Percentiles rank a stretch among this genome's conserved stretches.
These are phyloP conservation scores for Glaciozyma martinii DNA, from an alignment of 768 basidiomycete genomes.

Conservation along the genomic window DNA sequence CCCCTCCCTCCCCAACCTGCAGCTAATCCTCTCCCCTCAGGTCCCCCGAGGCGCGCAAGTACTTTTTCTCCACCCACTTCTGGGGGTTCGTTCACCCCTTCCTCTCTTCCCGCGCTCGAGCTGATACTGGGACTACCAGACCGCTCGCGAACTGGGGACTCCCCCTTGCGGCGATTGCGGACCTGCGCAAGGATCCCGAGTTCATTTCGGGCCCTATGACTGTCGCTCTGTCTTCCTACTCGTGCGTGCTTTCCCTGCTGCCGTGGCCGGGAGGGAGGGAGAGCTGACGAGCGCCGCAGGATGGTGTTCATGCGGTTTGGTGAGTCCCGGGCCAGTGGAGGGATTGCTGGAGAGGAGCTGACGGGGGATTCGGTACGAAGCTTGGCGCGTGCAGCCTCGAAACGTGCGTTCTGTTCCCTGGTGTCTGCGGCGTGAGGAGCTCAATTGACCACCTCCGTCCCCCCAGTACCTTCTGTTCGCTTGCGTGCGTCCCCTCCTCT, in stretches of 20 bases:
- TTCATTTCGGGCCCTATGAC: slow-evolving; percentile 97
- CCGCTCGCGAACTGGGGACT: slow-evolving; percentile 90
- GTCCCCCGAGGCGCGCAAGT: slow-evolving; percentile 72
- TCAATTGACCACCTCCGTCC: slow-evolving; percentile 60
- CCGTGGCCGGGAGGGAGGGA: slow-evolving; percentile 35
- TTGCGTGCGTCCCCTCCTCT: slow-evolving; percentile 42
- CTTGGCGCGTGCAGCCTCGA: slow-evolving; percentile 89
- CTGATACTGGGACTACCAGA: background rate
- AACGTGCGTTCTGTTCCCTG: slow-evolving; percentile 53
- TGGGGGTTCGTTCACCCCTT: slow-evolving; percentile 42
- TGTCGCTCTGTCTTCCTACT: slow-evolving; percentile 76
- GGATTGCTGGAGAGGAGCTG: background rate
- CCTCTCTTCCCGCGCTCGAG: background rate
- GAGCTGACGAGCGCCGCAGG: slow-evolving; percentile 36
- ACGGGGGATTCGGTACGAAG: slow-evolving; percentile 41
- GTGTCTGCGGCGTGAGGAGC: background rate
- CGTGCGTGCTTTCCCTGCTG: slow-evolving; percentile 46
- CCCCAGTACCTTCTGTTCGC: slow-evolving; percentile 83
- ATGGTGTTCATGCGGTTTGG: slow-evolving; percentile 93
- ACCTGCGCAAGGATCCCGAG: slow-evolving; percentile 86
- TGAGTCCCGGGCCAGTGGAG: slow-evolving; percentile 40
- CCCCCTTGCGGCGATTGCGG: slow-evolving; percentile 82
- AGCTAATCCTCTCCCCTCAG: background rate
- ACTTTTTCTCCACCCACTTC: slow-evolving; percentile 66
- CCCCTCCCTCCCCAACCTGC: background rate